Evolutionary conservation across 371 early-diverging fungal species (phyloP).

Genomic region (Cladochytrium tenue): DNA sequence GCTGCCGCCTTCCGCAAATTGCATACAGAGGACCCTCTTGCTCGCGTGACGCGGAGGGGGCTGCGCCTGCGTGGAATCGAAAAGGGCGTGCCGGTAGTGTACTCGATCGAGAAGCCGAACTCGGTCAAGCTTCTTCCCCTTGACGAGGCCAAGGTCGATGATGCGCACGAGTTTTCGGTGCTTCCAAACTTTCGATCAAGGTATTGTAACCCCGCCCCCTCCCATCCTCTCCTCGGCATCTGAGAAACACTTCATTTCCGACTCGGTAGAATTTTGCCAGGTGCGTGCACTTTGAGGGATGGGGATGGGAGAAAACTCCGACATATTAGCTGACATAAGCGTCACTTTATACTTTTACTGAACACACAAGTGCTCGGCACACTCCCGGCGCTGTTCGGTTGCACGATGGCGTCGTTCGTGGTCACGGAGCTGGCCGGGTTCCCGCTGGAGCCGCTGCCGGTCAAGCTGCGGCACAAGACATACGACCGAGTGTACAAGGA

Average conservation of each 20-base stretch:
- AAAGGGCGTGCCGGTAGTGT: constrained; percentile 81
- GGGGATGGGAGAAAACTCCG: neutral
- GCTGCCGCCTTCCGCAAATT: neutral
- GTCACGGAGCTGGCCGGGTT: constrained; percentile 76
- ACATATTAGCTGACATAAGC: neutral
- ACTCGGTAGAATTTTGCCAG: constrained; percentile 26
- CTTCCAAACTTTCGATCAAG: constrained; percentile 87
- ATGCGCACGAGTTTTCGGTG: constrained; percentile 84
- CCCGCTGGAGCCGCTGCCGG: constrained; percentile 74
- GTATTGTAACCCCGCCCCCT: too few relatives aligned
- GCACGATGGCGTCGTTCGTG: constrained; percentile 84
- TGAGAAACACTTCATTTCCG: too few relatives aligned
- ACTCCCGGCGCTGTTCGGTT: constrained; percentile 91
- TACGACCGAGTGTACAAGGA: constrained; percentile 76
- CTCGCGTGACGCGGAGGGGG: constrained; percentile 76
- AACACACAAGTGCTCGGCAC: constrained; percentile 91
- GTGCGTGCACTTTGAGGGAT: neutral
- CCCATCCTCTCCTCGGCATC: too few relatives aligned
- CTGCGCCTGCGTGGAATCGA: constrained; percentile 72
- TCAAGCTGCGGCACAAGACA: constrained; percentile 75
- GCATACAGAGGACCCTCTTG: constrained; percentile 84
- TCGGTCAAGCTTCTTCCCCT: constrained; percentile 73
- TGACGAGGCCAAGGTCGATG: constrained; percentile 71
- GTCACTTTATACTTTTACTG: constrained; percentile 4
- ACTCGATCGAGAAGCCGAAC: constrained; percentile 88